These are phyloP conservation scores for Rutstroemia sp. DNA, from an alignment of 2,329 filamentous ascomycete species.

Conservation along the genomic window DNA sequence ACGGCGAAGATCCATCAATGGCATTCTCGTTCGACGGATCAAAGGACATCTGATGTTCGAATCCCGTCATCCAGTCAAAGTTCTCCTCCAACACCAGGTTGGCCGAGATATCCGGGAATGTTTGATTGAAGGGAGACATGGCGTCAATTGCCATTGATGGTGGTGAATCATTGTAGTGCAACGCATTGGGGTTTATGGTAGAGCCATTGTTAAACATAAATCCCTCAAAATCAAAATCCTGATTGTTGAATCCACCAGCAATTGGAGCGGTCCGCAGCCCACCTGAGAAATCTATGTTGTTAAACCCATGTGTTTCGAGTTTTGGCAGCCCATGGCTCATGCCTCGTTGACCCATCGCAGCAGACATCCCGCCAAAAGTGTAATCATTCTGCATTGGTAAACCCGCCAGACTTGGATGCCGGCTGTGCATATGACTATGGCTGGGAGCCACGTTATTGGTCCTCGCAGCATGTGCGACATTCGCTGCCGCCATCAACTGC, in stretches of 20 bases:
- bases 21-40: constrained; percentile 66
- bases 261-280: constrained; percentile 74
- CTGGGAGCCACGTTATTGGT: not conserved
- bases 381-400: constrained; percentile 55
- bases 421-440: constrained; percentile 48
- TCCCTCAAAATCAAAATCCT: constrained; percentile 68
- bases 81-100: constrained; percentile 63
- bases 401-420: constrained; percentile 68
- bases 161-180: constrained; percentile 80
- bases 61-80: constrained; percentile 70
- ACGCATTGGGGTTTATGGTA: constrained; percentile 64
- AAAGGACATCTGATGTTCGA: constrained; percentile 64
- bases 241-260: constrained; percentile 53
- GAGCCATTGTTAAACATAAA: constrained; percentile 35
- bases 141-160: constrained; percentile 57
- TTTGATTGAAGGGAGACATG: constrained; percentile 51
- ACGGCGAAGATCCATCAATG: constrained; percentile 89
- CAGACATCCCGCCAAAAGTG: constrained; percentile 65
- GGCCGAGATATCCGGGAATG: constrained; percentile 50
- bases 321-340: constrained; percentile 66
- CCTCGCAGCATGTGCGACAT: constrained; percentile 38
- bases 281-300: constrained; percentile 54
- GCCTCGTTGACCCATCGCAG: constrained; percentile 58
- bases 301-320: constrained; percentile 70
- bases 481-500: constrained; percentile 60